phyloP scores from a whole-genome alignment of 1,284 basidiomycete species.

The Fomitiporia mediterranea region DNA sequence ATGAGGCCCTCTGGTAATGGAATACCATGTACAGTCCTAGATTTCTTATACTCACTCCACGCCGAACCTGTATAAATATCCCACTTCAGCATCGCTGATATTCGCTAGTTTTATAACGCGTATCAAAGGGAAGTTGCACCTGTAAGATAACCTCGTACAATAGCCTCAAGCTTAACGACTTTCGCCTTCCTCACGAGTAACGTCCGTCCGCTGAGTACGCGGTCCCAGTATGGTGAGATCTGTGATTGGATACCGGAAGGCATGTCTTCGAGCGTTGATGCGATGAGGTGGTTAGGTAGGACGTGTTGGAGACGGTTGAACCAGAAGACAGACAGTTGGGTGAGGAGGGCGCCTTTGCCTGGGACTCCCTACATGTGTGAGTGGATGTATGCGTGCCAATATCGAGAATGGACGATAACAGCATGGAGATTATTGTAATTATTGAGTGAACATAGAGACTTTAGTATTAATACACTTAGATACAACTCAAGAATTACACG shows the following conservation, averaged over 20 bases:
- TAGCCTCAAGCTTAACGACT: conserved; percentile 94
- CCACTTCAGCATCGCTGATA: not conserved
- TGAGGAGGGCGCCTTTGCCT: conserved; percentile 88
- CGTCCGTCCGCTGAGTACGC: conserved; percentile 74
- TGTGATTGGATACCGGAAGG: conserved; percentile 67
- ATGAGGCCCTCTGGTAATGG: conserved; percentile 69
- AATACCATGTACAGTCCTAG: conserved; percentile 88
- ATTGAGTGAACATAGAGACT: conserved; percentile 17
- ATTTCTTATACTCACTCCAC: conserved; percentile 91
- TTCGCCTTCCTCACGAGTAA: conserved; percentile 92
- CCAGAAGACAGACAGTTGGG: conserved; percentile 92
- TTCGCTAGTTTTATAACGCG: not conserved
- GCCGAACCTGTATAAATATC: conserved; percentile 71
- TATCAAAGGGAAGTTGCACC: conserved; percentile 44
- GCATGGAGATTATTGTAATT: conserved; percentile 3
- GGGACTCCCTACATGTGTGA: conserved; percentile 78
- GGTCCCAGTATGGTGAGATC: conserved; percentile 45
- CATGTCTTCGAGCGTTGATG: conserved; percentile 69
- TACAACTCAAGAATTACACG: conserved; percentile 32
- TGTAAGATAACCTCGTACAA: conserved; percentile 94
- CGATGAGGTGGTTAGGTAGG: conserved; percentile 86
- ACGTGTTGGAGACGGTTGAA: conserved; percentile 77
- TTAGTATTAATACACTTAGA: too few relatives aligned
- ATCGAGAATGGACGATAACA: not conserved
- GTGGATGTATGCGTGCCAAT: not conserved